phyloP scores from a whole-genome alignment of 78 protist species.

The Polysphondylium violaceum region DNA sequence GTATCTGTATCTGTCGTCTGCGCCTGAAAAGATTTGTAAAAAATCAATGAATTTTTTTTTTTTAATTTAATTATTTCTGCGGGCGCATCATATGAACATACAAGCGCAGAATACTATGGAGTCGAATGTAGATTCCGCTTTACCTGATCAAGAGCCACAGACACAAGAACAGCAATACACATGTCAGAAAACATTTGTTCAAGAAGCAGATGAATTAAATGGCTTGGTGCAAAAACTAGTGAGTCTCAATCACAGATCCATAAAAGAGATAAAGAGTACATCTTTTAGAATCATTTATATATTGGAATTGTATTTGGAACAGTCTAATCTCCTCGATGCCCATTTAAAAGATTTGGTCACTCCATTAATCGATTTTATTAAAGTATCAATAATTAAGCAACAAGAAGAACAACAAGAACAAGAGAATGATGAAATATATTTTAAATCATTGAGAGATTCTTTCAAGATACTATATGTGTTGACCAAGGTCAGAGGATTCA shows the following conservation, averaged over 20 bases:
- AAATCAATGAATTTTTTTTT: background rate
- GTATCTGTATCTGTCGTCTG: no score
- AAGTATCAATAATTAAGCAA: background rate
- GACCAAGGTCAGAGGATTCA: conserved; percentile 76
- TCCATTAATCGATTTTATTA: conserved; percentile 15
- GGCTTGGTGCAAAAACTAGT: background rate
- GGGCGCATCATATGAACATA: background rate
- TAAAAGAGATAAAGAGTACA: background rate
- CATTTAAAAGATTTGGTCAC: conserved; percentile 40
- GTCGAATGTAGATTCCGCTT: background rate
- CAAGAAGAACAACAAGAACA: background rate
- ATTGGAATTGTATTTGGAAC: conserved; percentile 78
- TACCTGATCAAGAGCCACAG: background rate
- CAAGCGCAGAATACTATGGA: no score
- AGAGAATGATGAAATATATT: background rate
- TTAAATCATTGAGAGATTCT: background rate
- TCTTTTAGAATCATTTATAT: conserved; percentile 9
- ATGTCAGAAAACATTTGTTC: conserved; percentile 50
- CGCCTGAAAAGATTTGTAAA: background rate
- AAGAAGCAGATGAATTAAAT: conserved; percentile 54
- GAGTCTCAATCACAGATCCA: background rate
- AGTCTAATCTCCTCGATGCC: conserved; percentile 71
- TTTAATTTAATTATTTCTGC: background rate
- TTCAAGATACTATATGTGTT: conserved; percentile 36
- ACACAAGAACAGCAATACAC: background rate